Conservation (phyloP, 2,329 filamentous ascomycete genomes). For the Xylaria sp. region DNA sequence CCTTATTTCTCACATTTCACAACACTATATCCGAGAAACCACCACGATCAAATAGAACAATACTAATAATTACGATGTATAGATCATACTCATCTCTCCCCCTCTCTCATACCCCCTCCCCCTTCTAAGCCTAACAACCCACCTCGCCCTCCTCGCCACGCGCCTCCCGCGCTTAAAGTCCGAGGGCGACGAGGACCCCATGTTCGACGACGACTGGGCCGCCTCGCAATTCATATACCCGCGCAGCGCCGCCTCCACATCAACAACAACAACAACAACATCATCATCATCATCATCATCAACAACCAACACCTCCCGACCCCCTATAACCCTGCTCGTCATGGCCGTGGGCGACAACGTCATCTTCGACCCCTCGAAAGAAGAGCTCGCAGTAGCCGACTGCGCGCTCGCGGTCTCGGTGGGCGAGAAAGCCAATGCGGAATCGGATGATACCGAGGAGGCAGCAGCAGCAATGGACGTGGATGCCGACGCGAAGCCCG, state of each 20-base stretch:
- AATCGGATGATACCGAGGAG: conserved; percentile 17
- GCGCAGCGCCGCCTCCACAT: conserved; percentile 54
- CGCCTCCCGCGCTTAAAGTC: conserved; percentile 86
- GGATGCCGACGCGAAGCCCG: conserved; percentile 33
- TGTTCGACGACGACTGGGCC: conserved; percentile 98
- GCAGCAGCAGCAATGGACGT: conserved; percentile 51
- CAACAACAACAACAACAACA: conserved; percentile 16
- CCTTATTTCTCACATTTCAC: too few relatives aligned
- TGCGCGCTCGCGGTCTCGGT: conserved; percentile 87
- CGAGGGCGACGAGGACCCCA: conserved; percentile 91
- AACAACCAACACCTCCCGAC: conserved; percentile 58
- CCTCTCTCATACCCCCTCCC: conserved; percentile 93
- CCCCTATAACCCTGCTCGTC: conserved; percentile 90
- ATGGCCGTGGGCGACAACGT: conserved; percentile 87
- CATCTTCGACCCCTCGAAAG: conserved; percentile 90
- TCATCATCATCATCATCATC: conserved; percentile 6
- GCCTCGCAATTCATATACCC: conserved; percentile 82
- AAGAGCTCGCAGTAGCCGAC: conserved; percentile 94
- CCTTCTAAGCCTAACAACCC: conserved; percentile 89
- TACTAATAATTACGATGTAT: conserved; percentile 22
- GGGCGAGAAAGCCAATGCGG: conserved; percentile 56
- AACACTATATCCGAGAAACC: not conserved
- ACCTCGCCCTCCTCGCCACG: conserved; percentile 90
- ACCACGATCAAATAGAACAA: conserved; percentile 8
- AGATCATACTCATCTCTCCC: conserved; percentile 94